These are phyloP conservation scores for Chlorencoelia australis DNA, from an alignment of 2,329 filamentous ascomycete species.

Conservation along the genomic window DNA sequence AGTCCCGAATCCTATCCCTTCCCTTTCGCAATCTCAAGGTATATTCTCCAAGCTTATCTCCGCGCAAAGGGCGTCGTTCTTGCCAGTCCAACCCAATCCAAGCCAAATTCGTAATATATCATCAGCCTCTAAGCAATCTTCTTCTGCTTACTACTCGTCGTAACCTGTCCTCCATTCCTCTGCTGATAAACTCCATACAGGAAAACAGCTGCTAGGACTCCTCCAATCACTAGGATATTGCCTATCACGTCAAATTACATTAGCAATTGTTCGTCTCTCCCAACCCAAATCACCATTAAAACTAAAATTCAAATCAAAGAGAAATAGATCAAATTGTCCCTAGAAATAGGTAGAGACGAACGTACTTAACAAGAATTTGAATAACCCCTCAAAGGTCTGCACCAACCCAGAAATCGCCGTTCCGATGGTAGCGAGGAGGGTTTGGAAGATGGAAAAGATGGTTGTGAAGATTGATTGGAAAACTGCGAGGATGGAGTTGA, in stretches of 20 bases:
- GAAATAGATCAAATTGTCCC: background rate
- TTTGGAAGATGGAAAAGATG: slow-evolving; percentile 18
- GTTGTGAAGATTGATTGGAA: slow-evolving; percentile 20
- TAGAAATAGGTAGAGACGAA: background rate
- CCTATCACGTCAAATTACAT: slow-evolving; percentile 8
- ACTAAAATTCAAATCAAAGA: no score
- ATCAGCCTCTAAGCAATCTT: slow-evolving; percentile 11
- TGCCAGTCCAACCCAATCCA: no score
- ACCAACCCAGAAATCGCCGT: slow-evolving; percentile 18
- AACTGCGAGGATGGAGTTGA: slow-evolving; percentile 21
- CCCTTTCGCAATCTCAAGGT: no score
- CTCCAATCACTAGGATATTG: slow-evolving; percentile 23
- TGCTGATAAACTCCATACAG: slow-evolving; percentile 20
- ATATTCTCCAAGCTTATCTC: no score
- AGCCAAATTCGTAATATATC: no score
- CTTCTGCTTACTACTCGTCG: no score
- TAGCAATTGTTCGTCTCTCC: background rate
- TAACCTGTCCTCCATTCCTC: slow-evolving; percentile 11
- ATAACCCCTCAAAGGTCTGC: slow-evolving; percentile 22
- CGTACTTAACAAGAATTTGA: slow-evolving; percentile 25
- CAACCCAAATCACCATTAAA: no score
- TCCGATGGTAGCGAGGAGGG: slow-evolving; percentile 15
- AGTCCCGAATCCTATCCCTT: no score
- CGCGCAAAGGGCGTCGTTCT: no score
- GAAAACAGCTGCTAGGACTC: slow-evolving; percentile 13